phyloP scores from a whole-genome alignment of 176 grass and related monocot species.

The Zizania latifolia region DNA sequence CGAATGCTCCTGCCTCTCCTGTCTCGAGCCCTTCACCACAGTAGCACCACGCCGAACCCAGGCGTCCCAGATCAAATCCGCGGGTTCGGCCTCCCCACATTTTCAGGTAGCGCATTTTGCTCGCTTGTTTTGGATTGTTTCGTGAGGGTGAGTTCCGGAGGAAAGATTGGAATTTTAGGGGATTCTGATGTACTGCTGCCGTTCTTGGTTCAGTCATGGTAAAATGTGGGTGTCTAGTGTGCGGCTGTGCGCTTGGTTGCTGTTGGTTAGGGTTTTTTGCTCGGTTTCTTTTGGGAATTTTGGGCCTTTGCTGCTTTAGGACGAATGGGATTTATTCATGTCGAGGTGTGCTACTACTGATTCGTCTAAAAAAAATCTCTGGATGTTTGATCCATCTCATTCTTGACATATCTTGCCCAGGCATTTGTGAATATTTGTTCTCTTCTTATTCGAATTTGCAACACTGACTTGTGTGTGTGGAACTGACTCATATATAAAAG shows the following conservation, averaged over 20 bases:
- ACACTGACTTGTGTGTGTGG: not conserved
- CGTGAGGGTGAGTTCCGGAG: not conserved
- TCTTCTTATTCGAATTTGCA: not conserved
- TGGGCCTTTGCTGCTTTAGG: not conserved
- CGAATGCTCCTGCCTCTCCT: constrained; percentile 60
- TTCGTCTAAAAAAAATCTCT: not conserved
- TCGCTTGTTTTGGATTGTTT: not conserved
- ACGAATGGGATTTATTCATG: not conserved
- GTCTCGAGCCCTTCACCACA: constrained; percentile 35
- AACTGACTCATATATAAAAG: not conserved
- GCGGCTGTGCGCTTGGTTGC: not conserved
- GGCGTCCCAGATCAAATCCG: constrained; percentile 23
- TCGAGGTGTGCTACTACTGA: not conserved
- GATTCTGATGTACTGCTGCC: not conserved
- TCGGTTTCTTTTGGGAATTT: not conserved
- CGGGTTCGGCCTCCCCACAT: not conserved
- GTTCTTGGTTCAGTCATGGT: not conserved
- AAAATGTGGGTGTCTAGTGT: not conserved
- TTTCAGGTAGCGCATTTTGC: constrained; percentile 29
- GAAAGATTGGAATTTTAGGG: not conserved
- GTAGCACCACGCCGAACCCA: constrained; percentile 9
- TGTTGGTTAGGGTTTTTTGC: not conserved
- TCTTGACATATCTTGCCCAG: not conserved
- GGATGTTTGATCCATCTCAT: not conserved
- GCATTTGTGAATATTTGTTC: not conserved